Evolutionary conservation across 345 rosid genomes (phyloP), one percentile per base, ranked within the genome.

Genomic region (Populus deltoides): DNA sequence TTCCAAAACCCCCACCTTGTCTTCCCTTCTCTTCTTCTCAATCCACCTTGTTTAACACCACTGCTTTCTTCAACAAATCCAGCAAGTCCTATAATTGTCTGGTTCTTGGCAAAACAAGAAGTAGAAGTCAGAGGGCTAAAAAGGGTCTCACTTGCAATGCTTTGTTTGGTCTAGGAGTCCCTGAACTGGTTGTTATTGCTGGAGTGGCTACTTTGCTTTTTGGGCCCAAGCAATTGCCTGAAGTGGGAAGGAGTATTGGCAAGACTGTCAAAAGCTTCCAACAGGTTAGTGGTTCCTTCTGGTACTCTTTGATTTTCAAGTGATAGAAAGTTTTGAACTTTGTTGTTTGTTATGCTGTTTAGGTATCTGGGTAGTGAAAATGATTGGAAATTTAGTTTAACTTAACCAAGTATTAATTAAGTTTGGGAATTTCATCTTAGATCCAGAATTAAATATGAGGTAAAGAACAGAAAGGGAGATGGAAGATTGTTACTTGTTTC

Each of bases 151-250:
- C 89, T 77, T 92, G 94, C 86, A 87, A 92, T 83, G 92, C 96
- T 66, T 77, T 93, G 89, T 95, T 95, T 70, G 99, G 99, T 67
- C 90, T 95, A 13, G 98, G 98, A 53, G 97, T 95, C 38, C 98
- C 98, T 45, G 99, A 95, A 84, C 90, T 95, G 35, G 98, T 89
- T 66, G 99, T 95, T 75, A 95, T 95, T 83, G 99, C 92, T 75
- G 99, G 98, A 18, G 97, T 95, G 57, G 92, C 92, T 83, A 94
- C 98, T 51, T 78, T 95, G 74, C 89, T 95, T 76, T 95, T 95
- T 80, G 99, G 99, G 70, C 99, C 99, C 77, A 95, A 93, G 86
- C 86, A 95, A 72, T 87, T 95, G 86, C 99, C 99, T 57, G 97
- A 95, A 88, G 92, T 95, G 10, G 98, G 99, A 45, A 95, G 71